Evolutionary conservation across 495 filamentous ascomycete genomes (phyloP).

Genomic region (Pseudomonodictys pantanalensis): DNA sequence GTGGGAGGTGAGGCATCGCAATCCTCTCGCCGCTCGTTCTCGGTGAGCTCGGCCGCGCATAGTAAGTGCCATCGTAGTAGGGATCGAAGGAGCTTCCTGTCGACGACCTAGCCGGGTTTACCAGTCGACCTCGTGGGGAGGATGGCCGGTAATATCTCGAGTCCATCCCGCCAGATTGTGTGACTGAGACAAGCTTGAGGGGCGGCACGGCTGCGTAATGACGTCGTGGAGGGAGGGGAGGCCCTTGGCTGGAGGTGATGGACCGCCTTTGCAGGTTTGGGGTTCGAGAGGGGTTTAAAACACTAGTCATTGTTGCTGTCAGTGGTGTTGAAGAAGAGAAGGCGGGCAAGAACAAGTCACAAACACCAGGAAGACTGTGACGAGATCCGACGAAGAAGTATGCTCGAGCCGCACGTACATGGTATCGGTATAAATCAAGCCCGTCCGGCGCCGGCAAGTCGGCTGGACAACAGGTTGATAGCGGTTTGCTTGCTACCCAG

Average conservation of each 20-base stretch:
- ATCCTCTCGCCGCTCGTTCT: conserved; percentile 29
- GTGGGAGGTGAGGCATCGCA: conserved; percentile 7
- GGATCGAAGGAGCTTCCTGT: conserved; percentile 31
- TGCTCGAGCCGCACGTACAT: conserved; percentile 31
- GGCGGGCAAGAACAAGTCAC: conserved; percentile 6
- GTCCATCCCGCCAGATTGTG: conserved; percentile 14
- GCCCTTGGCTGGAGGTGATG: conserved; percentile 13
- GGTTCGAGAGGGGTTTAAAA: conserved; percentile 18
- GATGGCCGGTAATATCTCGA: conserved; percentile 30
- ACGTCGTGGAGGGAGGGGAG: conserved; percentile 18
- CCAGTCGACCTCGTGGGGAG: conserved; percentile 25
- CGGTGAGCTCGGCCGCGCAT: conserved; percentile 16
- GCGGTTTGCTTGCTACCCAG: not conserved
- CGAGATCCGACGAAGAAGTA: conserved; percentile 16
- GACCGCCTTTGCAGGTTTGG: conserved; percentile 9
- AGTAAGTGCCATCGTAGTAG: conserved; percentile 19
- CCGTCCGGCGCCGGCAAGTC: not conserved
- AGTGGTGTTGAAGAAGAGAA: conserved; percentile 7
- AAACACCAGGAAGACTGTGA: conserved; percentile 25
- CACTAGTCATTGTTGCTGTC: conserved; percentile 28
- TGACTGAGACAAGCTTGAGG: not conserved
- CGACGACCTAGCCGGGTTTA: conserved; percentile 25
- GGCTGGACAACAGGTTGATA: not conserved
- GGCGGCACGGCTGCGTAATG: conserved; percentile 7
- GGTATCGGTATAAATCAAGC: not conserved